Evolutionary conservation across 768 basidiomycete genomes (phyloP).

Genomic region (Lentinula sp.): DNA sequence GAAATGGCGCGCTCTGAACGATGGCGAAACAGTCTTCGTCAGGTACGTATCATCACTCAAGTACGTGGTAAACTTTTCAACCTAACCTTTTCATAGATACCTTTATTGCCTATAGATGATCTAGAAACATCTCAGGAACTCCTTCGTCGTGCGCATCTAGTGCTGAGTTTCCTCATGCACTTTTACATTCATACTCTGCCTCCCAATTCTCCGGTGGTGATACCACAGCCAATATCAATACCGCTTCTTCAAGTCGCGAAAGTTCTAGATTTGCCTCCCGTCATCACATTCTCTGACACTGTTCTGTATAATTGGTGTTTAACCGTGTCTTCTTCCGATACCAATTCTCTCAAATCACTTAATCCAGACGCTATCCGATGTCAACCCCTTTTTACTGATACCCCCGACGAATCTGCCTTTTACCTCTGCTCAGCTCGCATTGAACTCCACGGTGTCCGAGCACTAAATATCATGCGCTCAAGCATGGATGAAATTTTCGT

Average conservation of each 20-base stretch:
- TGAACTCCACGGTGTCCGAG: slow-evolving; percentile 80
- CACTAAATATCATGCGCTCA: slow-evolving; percentile 77
- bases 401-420: slow-evolving; percentile 79
- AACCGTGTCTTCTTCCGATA: slow-evolving; percentile 23
- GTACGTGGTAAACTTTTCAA: background rate
- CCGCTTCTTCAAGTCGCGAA: slow-evolving; percentile 73
- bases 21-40: slow-evolving; percentile 25
- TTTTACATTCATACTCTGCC: slow-evolving; percentile 71
- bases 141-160: slow-evolving; percentile 68
- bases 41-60: slow-evolving; percentile 24
- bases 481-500: slow-evolving; percentile 90
- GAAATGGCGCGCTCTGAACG: slow-evolving; percentile 18
- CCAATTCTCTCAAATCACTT: slow-evolving; percentile 33
- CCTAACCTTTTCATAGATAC: slow-evolving; percentile 32
- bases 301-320: slow-evolving; percentile 83
- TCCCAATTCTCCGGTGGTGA: slow-evolving; percentile 40
- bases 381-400: slow-evolving; percentile 70
- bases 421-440: slow-evolving; percentile 83
- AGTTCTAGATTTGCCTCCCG: slow-evolving; percentile 75
- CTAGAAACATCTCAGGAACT: slow-evolving; percentile 45
- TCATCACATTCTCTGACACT: slow-evolving; percentile 62
- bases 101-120: slow-evolving; percentile 40
- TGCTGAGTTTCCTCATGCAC: slow-evolving; percentile 69
- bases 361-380: slow-evolving; percentile 46
- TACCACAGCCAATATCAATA: slow-evolving; percentile 67